phyloP scores from a whole-genome alignment of 2,329 filamentous ascomycete genomes.

The Xylaria sp. region DNA sequence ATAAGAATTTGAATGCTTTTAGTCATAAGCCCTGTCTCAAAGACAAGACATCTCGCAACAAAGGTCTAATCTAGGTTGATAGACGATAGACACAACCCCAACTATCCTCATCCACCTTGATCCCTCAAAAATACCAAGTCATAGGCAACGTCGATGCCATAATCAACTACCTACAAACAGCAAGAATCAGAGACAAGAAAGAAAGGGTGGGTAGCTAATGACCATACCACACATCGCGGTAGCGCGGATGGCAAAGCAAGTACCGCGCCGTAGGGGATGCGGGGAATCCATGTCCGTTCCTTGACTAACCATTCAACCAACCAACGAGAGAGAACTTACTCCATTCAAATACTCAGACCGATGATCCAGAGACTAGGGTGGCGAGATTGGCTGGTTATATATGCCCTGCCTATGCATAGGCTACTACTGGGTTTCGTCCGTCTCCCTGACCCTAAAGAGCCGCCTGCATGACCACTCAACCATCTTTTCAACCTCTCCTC shows the following conservation, averaged over 20 bases:
- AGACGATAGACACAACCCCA: neutral
- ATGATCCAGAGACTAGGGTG: slow-evolving; percentile 2
- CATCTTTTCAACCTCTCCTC: neutral
- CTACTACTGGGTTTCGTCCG: neutral
- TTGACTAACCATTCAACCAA: neutral
- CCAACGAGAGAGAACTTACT: slow-evolving; percentile 16
- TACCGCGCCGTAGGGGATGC: slow-evolving; percentile 22
- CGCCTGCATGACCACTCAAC: slow-evolving; percentile 10
- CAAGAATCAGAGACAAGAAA: neutral
- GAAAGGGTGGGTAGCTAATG: neutral
- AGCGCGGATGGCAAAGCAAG: neutral
- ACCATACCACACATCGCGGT: neutral
- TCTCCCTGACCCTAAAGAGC: slow-evolving; percentile 14
- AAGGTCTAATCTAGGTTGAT: neutral
- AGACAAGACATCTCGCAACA: neutral
- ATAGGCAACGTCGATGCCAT: neutral
- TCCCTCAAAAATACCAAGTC: no score
- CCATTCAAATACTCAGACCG: slow-evolving; percentile 5
- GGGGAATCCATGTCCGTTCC: slow-evolving; percentile 35
- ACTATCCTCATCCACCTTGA: neutral
- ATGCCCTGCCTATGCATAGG: neutral
- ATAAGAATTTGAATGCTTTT: neutral
- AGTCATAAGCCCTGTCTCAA: neutral
- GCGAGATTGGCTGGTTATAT: slow-evolving; percentile 5
- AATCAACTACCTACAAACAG: neutral